phyloP scores from a whole-genome alignment of 192 early-diverging fungal species.

The Coemansia sp. region DNA sequence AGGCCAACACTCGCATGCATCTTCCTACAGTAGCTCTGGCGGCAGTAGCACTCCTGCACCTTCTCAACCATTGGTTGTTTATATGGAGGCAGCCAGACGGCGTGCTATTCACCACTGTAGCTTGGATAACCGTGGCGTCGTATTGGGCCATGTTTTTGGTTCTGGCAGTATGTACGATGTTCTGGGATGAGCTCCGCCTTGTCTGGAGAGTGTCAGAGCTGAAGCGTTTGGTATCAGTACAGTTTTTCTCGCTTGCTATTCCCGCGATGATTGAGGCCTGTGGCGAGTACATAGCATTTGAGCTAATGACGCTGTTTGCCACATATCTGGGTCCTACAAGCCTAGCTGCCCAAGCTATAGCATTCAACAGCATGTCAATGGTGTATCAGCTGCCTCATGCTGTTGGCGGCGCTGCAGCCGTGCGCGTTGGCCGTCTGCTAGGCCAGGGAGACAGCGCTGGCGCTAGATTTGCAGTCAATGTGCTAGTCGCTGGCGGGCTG shows the following conservation, averaged over 20 bases:
- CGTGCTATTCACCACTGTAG: constrained; percentile 76
- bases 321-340: constrained; percentile 55
- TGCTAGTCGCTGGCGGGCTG: constrained; percentile 29
- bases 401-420: constrained; percentile 55
- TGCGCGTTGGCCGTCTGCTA: constrained; percentile 55
- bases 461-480: constrained; percentile 53
- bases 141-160: constrained; percentile 75
- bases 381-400: constrained; percentile 58
- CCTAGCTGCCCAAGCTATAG: constrained; percentile 59
- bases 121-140: constrained; percentile 74
- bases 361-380: constrained; percentile 56
- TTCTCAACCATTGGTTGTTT: constrained; percentile 75
- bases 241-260: constrained; percentile 59
- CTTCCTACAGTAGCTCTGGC: constrained; percentile 52
- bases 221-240: constrained; percentile 40
- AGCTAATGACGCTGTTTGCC: constrained; percentile 52
- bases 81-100: constrained; percentile 65
- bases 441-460: constrained; percentile 34
- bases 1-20: constrained; percentile 83
- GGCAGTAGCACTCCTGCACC: constrained; percentile 29
- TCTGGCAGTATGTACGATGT: constrained; percentile 60
- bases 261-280: constrained; percentile 78
- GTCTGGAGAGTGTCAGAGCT: constrained; percentile 60
- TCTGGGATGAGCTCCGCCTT: constrained; percentile 55
- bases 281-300: constrained; percentile 62